These are phyloP conservation scores for Globisporangium ultimum DNA, from an alignment of 352 stramenopile species.

Conservation along the genomic window DNA sequence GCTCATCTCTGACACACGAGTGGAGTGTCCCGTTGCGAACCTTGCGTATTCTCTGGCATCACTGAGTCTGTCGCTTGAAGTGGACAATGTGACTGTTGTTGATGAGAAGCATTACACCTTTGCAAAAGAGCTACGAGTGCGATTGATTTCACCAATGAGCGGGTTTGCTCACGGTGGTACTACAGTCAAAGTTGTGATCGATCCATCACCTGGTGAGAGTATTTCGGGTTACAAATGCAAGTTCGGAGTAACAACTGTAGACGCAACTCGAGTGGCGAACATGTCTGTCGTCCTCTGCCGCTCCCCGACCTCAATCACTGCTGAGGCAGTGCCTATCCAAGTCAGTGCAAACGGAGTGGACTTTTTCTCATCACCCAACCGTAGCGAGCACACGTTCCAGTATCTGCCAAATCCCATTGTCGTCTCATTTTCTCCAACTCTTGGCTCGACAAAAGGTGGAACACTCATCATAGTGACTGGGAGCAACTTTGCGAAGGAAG, in stretches of 20 bases:
- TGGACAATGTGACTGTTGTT: constrained; percentile 22
- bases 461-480: constrained; percentile 31
- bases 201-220: background rate
- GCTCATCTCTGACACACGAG: constrained; percentile 5
- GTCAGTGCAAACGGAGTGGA: constrained; percentile 45
- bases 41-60: background rate
- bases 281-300: constrained; percentile 24
- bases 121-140: constrained; percentile 14
- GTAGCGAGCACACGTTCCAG: constrained; percentile 14
- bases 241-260: constrained; percentile 19
- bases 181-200: constrained; percentile 19
- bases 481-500: constrained; percentile 19
- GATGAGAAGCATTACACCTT: constrained; percentile 14
- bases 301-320: constrained; percentile 12
- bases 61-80: constrained; percentile 17
- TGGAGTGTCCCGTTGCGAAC: constrained; percentile 6
- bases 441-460: constrained; percentile 29
- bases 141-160: constrained; percentile 19
- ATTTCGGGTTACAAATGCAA: constrained; percentile 20
- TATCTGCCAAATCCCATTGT: constrained; percentile 23
- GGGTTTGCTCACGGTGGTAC: constrained; percentile 20
- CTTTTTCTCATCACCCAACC: constrained; percentile 21
- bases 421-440: constrained; percentile 21
- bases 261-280: background rate
- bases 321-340: constrained; percentile 13